Conservation (phyloP, 1,284 basidiomycete species). For the Pseudozyma flocculosa region DNA sequence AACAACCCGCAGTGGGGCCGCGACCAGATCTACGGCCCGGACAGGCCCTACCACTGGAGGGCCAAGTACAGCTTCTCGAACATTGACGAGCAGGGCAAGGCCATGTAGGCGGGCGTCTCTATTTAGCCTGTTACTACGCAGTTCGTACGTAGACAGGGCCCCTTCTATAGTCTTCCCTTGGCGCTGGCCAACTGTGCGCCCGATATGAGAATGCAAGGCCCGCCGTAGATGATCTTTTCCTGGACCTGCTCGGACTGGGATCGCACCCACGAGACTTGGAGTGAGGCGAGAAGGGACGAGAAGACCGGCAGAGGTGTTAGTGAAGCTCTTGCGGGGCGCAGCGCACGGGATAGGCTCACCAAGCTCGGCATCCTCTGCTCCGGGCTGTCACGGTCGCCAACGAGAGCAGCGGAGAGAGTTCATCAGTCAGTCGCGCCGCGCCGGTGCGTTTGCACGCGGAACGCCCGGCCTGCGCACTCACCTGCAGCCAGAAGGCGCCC, state of each 20-base stretch:
- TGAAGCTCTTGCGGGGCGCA: too few species aligned
- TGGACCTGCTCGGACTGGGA: constrained; percentile 37
- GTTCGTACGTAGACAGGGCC: too few species aligned
- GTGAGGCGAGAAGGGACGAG: neutral
- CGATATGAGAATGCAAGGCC: constrained; percentile 52
- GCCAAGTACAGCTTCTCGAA: constrained; percentile 42
- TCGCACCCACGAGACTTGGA: constrained; percentile 37
- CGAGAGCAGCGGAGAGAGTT: neutral
- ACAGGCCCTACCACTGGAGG: constrained; percentile 44
- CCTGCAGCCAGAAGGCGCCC: constrained; percentile 50
- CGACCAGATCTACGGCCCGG: constrained; percentile 41
- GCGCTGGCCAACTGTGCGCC: constrained; percentile 47
- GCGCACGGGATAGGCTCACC: too few species aligned
- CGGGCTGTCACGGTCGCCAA: constrained; percentile 22
- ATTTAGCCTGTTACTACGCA: neutral
- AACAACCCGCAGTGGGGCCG: constrained; percentile 45
- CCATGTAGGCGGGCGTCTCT: constrained; percentile 4
- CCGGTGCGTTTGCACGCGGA: too few species aligned
- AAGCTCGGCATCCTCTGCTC: constrained; percentile 44
- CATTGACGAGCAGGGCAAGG: constrained; percentile 30
- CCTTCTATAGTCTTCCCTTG: constrained; percentile 48
- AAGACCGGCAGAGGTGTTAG: too few species aligned
- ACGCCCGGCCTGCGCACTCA: neutral
- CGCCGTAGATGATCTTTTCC: constrained; percentile 46
- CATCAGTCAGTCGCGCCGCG: too few species aligned